Evolutionary conservation across 208 protist species (phyloP).

Genomic region (Acanthamoeba royreba): DNA sequence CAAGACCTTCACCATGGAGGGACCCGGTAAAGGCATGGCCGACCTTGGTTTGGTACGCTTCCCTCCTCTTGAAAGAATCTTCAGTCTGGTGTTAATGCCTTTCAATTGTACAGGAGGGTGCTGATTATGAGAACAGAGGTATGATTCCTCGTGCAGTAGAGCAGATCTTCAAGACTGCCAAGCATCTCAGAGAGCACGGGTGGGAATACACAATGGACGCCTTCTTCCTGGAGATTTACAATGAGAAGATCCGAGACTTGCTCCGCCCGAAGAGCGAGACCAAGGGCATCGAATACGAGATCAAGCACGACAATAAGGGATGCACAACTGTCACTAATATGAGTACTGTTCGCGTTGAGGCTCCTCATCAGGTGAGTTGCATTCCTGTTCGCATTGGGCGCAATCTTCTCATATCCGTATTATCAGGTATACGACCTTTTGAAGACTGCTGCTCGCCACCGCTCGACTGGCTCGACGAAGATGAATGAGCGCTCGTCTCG

Average conservation of each 20-base stretch:
- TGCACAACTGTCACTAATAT: constrained; percentile 63
- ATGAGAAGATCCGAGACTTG: constrained; percentile 83
- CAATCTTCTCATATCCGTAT: neutral
- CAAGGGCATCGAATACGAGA: constrained; percentile 54
- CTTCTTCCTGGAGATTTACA: constrained; percentile 85
- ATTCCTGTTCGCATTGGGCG: neutral
- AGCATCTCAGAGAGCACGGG: constrained; percentile 50
- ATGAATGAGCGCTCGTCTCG: constrained; percentile 79
- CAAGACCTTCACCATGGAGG: constrained; percentile 84
- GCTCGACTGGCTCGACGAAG: constrained; percentile 69
- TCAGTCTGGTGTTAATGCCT: neutral
- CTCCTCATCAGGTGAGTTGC: neutral
- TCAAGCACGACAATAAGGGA: constrained; percentile 62
- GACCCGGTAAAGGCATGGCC: neutral
- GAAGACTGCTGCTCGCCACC: constrained; percentile 54
- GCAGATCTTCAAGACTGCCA: constrained; percentile 67
- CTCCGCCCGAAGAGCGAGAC: constrained; percentile 36
- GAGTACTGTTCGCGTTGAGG: neutral
- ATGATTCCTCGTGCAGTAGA: constrained; percentile 75
- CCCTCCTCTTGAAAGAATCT: neutral
- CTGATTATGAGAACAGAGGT: constrained; percentile 41
- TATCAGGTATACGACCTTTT: constrained; percentile 67
- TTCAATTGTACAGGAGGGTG: constrained; percentile 32
- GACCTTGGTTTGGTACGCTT: neutral
- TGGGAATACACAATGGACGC: constrained; percentile 75